These are phyloP conservation scores for Cladorrhinum samala DNA, from an alignment of 495 filamentous ascomycete genomes.

Conservation along the genomic window DNA sequence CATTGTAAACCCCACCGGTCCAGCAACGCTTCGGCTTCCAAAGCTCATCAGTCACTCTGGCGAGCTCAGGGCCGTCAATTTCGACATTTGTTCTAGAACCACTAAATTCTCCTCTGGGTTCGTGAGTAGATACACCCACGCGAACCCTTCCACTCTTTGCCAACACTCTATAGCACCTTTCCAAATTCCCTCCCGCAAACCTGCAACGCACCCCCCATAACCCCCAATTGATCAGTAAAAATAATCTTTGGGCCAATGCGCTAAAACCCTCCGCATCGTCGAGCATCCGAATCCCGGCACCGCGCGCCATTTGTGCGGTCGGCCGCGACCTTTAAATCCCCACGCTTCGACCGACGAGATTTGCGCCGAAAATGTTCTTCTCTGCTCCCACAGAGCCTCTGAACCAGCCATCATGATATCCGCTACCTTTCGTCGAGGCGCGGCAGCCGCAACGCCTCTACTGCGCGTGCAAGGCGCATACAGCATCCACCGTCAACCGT, in stretches of 20 bases:
- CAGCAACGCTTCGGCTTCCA: slow-evolving; percentile 8
- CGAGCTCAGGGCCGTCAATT: background rate
- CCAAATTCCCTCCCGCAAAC: too few species aligned
- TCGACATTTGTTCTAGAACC: background rate
- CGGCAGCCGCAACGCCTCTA: slow-evolving; percentile 3
- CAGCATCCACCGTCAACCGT: slow-evolving; percentile 1
- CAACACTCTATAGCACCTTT: too few species aligned
- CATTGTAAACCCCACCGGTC: slow-evolving; percentile 13
- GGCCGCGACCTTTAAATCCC: background rate
- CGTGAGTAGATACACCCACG: too few species aligned
- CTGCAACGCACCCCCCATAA: too few species aligned
- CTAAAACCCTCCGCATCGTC: too few species aligned
- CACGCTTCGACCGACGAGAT: too few species aligned
- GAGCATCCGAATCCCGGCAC: slow-evolving; percentile 2
- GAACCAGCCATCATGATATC: slow-evolving; percentile 24
- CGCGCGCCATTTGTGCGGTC: background rate
- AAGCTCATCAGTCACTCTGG: background rate
- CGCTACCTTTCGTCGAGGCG: slow-evolving; percentile 9
- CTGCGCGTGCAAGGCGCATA: slow-evolving; percentile 4
- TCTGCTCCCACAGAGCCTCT: slow-evolving; percentile 11
- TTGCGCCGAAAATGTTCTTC: background rate
- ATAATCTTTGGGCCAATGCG: background rate
- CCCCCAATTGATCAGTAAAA: too few species aligned
- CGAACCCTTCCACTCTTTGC: too few species aligned
- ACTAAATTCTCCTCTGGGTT: background rate